Evolutionary conservation across 129 eudicot genomes (phyloP), one percentile per base, ranked within the genome.

Genomic region (Flaveria sonorensis): DNA sequence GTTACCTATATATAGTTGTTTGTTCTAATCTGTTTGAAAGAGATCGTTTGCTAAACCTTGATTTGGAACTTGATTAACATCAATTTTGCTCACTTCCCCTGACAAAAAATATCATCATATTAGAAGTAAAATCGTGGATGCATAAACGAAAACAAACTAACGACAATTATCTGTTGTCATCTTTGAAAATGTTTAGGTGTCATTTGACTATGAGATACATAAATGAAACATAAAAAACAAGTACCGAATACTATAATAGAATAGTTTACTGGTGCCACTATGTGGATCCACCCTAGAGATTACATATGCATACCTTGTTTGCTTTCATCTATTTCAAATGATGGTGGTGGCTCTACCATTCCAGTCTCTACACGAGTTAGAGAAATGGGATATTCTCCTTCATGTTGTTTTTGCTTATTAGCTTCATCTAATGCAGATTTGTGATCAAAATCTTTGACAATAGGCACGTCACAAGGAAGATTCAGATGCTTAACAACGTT

Each of bases 51-150:
- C 63, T 45, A 74, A 71, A 12, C 70, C 74, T 81, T 81, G 84
- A 32, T 73, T 73, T 40, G 80, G 84, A 56, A 55, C 84, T 81
- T 81, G 76, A 81, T 81, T 81, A 59, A 81, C 84, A 74, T 81
- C 80, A 60, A 81, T 81, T 80, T 56, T 66, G 43, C 46, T 81
- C 46, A 74, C 19, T 46, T 81, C 76, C 67, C 75, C 84, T 81
- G 42, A 52, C 39, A 50, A 15, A 28, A 14, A 65, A 39, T 28
- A 73, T 42, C 74, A 42, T 65, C 20, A 52, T 39, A 42, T 72
- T 19, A 57, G 10, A 48, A 15, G 3, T 63, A 63, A 51, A 14
- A 28, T 3, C 4, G 32, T 28, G 32, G 32, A 3, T 4, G 32
- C 32, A 3, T 28, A 28, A 28, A 28, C 32, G 32, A 4, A 3